phyloP scores from a whole-genome alignment of 805 yeast genomes.

The Alloascoidea africana region DNA sequence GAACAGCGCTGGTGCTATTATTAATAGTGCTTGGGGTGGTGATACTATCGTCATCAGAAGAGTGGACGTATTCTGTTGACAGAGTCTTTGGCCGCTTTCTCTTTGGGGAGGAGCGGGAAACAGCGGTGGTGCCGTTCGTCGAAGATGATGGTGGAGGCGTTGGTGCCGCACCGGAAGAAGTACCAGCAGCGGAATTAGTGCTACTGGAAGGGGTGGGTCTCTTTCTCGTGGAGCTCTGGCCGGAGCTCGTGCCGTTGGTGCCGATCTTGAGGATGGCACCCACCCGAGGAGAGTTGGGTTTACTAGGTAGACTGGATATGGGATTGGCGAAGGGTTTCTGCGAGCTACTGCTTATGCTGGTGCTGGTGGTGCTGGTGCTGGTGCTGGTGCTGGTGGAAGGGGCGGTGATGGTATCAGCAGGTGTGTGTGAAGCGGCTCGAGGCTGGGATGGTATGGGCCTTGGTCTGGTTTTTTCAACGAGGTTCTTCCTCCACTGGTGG shows the following conservation, averaged over 20 bases:
- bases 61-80: background rate
- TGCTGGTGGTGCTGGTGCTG: slow-evolving; percentile 2
- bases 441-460: slow-evolving; percentile 3
- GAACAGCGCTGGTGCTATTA: too few relatives aligned
- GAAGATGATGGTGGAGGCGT: too few relatives aligned
- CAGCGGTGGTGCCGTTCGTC: too few relatives aligned
- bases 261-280: slow-evolving; percentile 16
- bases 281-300: background rate
- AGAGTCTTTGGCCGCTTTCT: background rate
- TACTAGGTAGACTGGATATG: background rate
- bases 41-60: background rate
- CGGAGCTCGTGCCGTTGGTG: too few relatives aligned
- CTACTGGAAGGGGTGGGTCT: slow-evolving; percentile 5
- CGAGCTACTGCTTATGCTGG: slow-evolving; percentile 1
- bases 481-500: slow-evolving; percentile 13
- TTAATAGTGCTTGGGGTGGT: too few relatives aligned
- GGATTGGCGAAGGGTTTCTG: slow-evolving; percentile 1
- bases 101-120: background rate
- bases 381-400: slow-evolving; percentile 6
- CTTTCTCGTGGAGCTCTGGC: slow-evolving; percentile 9
- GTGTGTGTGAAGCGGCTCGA: slow-evolving; percentile 4
- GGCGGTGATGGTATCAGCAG: slow-evolving; percentile 2
- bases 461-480: slow-evolving; percentile 13
- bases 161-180: too few relatives aligned
- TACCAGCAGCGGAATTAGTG: slow-evolving; percentile 2